Conservation (phyloP, 2,329 filamentous ascomycete species). For the Ophiostoma perfectum region DNA sequence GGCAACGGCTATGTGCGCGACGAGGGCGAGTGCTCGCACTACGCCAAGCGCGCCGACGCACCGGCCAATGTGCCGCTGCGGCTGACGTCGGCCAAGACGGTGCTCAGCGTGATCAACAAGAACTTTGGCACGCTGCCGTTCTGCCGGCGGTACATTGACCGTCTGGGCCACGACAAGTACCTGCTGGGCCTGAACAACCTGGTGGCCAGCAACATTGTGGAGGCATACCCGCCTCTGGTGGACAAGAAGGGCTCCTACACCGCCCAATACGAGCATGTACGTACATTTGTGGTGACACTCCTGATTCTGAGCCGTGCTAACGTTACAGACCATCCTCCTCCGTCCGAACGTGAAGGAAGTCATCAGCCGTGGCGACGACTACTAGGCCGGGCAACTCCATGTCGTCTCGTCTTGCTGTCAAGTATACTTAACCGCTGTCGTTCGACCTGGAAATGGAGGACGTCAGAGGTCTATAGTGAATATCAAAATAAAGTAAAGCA, state of each 20-base stretch:
- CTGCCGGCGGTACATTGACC: constrained; percentile 84
- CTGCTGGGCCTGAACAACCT: constrained; percentile 83
- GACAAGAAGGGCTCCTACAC: constrained; percentile 94
- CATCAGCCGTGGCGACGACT: constrained; percentile 80
- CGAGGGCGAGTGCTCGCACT: constrained; percentile 86
- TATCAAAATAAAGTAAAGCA: too few relatives aligned
- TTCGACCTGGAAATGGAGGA: not conserved
- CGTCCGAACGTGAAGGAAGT: constrained; percentile 80
- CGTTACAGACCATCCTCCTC: constrained; percentile 63
- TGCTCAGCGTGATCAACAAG: constrained; percentile 87
- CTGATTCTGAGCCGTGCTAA: constrained; percentile 7
- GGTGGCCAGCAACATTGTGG: constrained; percentile 75
- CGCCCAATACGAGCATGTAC: constrained; percentile 89
- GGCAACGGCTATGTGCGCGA: constrained; percentile 83
- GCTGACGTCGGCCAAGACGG: constrained; percentile 73
- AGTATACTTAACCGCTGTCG: too few relatives aligned
- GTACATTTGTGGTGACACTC: constrained; percentile 34
- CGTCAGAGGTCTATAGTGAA: not conserved
- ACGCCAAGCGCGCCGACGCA: constrained; percentile 68
- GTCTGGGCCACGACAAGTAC: constrained; percentile 92
- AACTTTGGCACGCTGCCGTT: constrained; percentile 93
- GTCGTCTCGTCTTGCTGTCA: too few relatives aligned
- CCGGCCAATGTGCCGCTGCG: constrained; percentile 66
- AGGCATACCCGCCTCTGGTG: constrained; percentile 81
- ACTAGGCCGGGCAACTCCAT: constrained; percentile 43